phyloP scores from a whole-genome alignment of 208 protist genomes.

The Acanthamoeba castellanii region DNA sequence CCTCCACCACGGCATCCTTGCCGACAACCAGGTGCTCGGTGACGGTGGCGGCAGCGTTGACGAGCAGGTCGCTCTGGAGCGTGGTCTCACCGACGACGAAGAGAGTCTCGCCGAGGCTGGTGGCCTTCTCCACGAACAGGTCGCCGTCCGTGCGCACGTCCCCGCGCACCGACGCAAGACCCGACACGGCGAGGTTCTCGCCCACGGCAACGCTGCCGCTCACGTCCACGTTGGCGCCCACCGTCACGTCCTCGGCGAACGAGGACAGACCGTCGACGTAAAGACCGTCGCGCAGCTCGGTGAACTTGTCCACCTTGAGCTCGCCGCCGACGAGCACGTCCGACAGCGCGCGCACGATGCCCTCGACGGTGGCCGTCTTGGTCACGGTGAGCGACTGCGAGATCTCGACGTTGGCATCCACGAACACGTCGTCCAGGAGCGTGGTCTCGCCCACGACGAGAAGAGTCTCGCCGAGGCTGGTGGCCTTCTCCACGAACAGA shows the following conservation, averaged over 20 bases:
- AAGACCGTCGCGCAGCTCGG: conserved; percentile 51
- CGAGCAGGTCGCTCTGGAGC: neutral
- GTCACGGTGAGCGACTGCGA: neutral
- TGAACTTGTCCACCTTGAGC: conserved; percentile 52
- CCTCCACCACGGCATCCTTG: neutral
- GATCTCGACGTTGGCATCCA: neutral
- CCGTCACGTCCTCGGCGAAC: conserved; percentile 34
- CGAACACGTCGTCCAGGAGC: neutral
- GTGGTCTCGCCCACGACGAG: neutral
- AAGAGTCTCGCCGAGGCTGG: neutral
- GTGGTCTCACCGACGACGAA: neutral
- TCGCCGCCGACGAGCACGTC: conserved; percentile 13
- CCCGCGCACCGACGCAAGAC: neutral
- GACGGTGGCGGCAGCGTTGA: neutral
- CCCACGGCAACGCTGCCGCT: neutral
- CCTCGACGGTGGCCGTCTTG: neutral
- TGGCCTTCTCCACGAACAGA: neutral
- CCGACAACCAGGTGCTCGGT: neutral
- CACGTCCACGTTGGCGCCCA: neutral
- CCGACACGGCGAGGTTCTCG: neutral
- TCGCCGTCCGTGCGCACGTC: neutral
- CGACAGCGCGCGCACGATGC: neutral
- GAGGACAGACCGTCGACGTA: conserved; percentile 23
- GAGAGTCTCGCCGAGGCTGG: neutral
- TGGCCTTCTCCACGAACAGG: neutral